Conservation (phyloP, 2,329 filamentous ascomycete species). For the Stagonosporopsis vannaccii region DNA sequence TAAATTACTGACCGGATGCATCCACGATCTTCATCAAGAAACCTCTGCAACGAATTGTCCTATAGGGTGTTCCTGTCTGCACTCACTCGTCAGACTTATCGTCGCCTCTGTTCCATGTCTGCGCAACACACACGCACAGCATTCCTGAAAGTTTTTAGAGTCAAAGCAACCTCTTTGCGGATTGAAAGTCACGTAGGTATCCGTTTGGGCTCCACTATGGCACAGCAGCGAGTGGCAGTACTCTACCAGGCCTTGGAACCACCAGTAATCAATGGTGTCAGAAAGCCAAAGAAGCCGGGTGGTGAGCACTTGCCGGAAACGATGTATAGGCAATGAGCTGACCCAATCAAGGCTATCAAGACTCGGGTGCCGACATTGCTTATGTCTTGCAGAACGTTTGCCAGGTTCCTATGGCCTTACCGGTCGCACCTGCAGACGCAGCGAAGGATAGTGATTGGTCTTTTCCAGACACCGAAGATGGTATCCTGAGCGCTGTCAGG, state of each 20-base stretch:
- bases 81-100: too few relatives aligned
- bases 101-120: background rate
- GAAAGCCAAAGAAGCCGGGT: conserved; percentile 60
- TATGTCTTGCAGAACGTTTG: conserved; percentile 46
- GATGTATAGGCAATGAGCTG: background rate
- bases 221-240: conserved; percentile 49
- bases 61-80: too few relatives aligned
- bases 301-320: conserved; percentile 33
- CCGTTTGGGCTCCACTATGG: background rate
- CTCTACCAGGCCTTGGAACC: conserved; percentile 58
- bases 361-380: conserved; percentile 59
- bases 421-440: conserved; percentile 19
- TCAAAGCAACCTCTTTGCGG: background rate
- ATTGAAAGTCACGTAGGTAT: too few relatives aligned
- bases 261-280: conserved; percentile 56
- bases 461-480: conserved; percentile 5
- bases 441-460: background rate
- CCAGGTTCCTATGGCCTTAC: conserved; percentile 46
- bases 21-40: background rate
- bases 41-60: background rate
- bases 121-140: background rate
- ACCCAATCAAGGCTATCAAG: conserved; percentile 53
- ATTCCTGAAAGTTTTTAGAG: background rate
- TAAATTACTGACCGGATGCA: background rate
- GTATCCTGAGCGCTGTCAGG: background rate